These are phyloP conservation scores for Blakeslea trispora DNA, from an alignment of 371 early-diverging fungal genomes.

Conservation along the genomic window DNA sequence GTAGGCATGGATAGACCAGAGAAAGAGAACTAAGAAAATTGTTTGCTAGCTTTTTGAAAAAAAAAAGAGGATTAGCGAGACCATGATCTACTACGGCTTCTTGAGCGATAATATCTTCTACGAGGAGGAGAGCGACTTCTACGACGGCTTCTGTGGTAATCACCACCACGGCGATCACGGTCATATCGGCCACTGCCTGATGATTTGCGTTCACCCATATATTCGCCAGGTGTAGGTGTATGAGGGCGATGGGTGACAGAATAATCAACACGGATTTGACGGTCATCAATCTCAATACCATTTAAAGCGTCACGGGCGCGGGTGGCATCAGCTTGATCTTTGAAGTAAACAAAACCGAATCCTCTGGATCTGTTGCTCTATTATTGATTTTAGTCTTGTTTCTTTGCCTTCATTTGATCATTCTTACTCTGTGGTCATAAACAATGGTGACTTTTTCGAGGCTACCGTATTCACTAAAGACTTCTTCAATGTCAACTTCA, in stretches of 20 bases:
- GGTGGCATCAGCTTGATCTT: conserved; percentile 72
- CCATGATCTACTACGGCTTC: conserved; percentile 47
- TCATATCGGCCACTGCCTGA: conserved; percentile 11
- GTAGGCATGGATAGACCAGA: no score
- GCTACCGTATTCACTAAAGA: conserved; percentile 70
- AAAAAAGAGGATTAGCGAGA: no score
- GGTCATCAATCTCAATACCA: conserved; percentile 63
- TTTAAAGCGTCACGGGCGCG: conserved; percentile 73
- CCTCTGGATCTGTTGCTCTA: conserved; percentile 60
- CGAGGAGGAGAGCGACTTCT: conserved; percentile 35
- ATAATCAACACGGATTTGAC: conserved; percentile 80
- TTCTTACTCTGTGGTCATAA: conserved; percentile 60
- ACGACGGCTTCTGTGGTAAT: conserved; percentile 25
- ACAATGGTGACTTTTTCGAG: conserved; percentile 63
- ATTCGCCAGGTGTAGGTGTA: conserved; percentile 71
- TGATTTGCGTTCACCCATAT: conserved; percentile 59
- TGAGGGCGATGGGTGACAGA: conserved; percentile 70
- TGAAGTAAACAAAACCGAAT: conserved; percentile 90
- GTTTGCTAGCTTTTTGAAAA: no score
- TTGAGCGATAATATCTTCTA: conserved; percentile 38
- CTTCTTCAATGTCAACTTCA: conserved; percentile 67
- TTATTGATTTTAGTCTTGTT: no score
- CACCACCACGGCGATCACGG: conserved; percentile 25
- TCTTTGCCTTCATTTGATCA: no score
- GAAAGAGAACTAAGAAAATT: no score